phyloP scores from a whole-genome alignment of 495 filamentous ascomycete genomes.

The Penicillium pancosmium region DNA sequence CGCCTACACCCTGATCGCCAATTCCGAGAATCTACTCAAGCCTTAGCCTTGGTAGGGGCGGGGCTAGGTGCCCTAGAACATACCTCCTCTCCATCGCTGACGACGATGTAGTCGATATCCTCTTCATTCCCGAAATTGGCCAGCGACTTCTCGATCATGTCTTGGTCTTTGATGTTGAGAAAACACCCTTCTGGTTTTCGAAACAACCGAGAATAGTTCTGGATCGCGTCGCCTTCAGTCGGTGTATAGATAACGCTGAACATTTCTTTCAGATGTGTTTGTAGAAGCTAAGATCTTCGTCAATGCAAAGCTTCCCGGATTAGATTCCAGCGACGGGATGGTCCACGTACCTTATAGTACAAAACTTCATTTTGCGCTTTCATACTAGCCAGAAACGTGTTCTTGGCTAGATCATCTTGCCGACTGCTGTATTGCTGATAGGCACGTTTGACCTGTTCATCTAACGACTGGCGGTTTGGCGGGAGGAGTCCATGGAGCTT shows the following conservation, averaged over 20 bases:
- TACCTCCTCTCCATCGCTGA: constrained; percentile 74
- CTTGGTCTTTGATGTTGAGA: constrained; percentile 51
- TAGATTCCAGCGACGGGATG: not conserved
- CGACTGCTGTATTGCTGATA: constrained; percentile 75
- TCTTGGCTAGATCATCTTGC: constrained; percentile 67
- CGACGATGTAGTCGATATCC: constrained; percentile 88
- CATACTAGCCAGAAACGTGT: constrained; percentile 81
- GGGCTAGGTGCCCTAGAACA: not conserved
- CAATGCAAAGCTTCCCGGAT: not conserved
- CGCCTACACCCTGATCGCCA: constrained; percentile 89
- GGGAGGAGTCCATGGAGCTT: constrained; percentile 73
- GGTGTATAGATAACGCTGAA: constrained; percentile 88
- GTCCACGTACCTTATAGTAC: constrained; percentile 26
- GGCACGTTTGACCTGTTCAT: constrained; percentile 75
- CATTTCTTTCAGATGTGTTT: constrained; percentile 79
- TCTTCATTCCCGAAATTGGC: constrained; percentile 67
- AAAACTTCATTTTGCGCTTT: constrained; percentile 72
- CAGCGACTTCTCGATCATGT: constrained; percentile 64
- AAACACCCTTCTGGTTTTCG: constrained; percentile 75
- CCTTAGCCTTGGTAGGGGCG: constrained; percentile 24
- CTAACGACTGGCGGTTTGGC: constrained; percentile 71
- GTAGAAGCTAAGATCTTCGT: constrained; percentile 50
- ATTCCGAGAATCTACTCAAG: constrained; percentile 74
- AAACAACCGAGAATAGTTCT: constrained; percentile 81
- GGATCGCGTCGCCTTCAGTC: constrained; percentile 89